Evolutionary conservation across 2,329 filamentous ascomycete genomes (phyloP), one percentile per base, ranked within the genome.

Genomic region (Fusarium protoensiforme): DNA sequence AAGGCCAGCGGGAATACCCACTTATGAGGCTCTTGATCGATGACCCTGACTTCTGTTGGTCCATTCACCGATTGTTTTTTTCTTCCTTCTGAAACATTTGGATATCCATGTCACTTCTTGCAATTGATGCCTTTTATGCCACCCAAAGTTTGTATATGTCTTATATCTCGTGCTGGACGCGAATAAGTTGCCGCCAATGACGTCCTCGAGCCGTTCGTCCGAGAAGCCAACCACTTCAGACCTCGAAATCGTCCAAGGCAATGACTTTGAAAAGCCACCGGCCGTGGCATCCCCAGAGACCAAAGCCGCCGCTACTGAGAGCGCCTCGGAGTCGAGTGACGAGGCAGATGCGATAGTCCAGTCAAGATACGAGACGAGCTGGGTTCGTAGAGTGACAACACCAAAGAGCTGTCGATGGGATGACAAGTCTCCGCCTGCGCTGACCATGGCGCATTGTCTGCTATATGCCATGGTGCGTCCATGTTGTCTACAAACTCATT

Each of bases 341-440:
- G 74, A 76, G 22, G 48, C 35, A 36, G 65, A 65, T 62, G 63
- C 22, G n/a, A 10, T 11, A 41, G 57, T 36, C 27, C 20, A 31
- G 63, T 65, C 67, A 39, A 77, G 71, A n/a, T 78, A 80, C 33
- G 72, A 75, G 13, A 65, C 69, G 3, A 75, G 73, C 22, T 72
- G 69, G 62, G 24, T 77, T 59, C 74, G 68, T 22, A 74, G 77
- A 18, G 9, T 72, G 27, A 51, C 73, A 87, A 90, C 88, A 38
- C 93, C 93, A 1, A 85, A 85, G 61, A 86, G 88, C 73, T 93
- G 92, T 79, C 90, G 93, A 53, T 95, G 92, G 84, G 87, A 94
- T 74, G 87, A 90, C 0, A 80, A 88, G 1, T 86, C 88, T 63
- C 93, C 93, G 9, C 92, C 92, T 0, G 84, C 87, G 35, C 94